Percentiles rank a stretch among this genome's conserved stretches.
Conservation (phyloP, 2,329 filamentous ascomycete species). For the Alternaria solani region DNA sequence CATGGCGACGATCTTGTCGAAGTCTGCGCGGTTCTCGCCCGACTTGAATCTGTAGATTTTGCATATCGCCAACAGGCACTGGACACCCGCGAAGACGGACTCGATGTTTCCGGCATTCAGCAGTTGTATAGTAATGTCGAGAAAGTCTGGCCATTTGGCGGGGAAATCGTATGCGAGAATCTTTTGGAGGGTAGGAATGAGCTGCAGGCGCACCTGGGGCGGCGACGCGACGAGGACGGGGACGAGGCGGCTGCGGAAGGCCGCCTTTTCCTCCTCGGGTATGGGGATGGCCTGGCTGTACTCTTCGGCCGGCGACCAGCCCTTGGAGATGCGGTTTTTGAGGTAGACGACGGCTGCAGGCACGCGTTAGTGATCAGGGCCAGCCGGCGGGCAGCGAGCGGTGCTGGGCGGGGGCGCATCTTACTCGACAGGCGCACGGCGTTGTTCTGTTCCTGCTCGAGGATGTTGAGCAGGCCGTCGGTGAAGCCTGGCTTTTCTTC, state of each 20-base stretch:
- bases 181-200: slow-evolving; percentile 93
- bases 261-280: slow-evolving; percentile 85
- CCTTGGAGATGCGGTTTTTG: slow-evolving; percentile 95
- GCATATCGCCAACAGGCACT: slow-evolving; percentile 94
- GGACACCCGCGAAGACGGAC: slow-evolving; percentile 90
- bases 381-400: background rate
- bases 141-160: slow-evolving; percentile 89
- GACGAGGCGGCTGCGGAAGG: slow-evolving; percentile 86
- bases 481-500: slow-evolving; percentile 90
- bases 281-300: slow-evolving; percentile 76
- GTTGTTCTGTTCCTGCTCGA: slow-evolving; percentile 86
- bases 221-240: slow-evolving; percentile 85
- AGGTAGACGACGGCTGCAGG: slow-evolving; percentile 88
- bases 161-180: slow-evolving; percentile 97
- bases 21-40: slow-evolving; percentile 81
- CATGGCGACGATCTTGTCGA: slow-evolving; percentile 91
- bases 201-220: slow-evolving; percentile 85
- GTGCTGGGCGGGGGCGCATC: slow-evolving; percentile 27
- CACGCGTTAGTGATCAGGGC: slow-evolving; percentile 32
- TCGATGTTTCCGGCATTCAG: slow-evolving; percentile 85
- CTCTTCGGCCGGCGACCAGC: slow-evolving; percentile 83
- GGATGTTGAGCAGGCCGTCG: slow-evolving; percentile 87
- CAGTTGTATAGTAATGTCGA: slow-evolving; percentile 89
- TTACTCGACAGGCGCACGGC: slow-evolving; percentile 88
- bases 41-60: slow-evolving; percentile 94